Conservation (phyloP, 2,329 filamentous ascomycete genomes). For the Fusarium nelsonii region DNA sequence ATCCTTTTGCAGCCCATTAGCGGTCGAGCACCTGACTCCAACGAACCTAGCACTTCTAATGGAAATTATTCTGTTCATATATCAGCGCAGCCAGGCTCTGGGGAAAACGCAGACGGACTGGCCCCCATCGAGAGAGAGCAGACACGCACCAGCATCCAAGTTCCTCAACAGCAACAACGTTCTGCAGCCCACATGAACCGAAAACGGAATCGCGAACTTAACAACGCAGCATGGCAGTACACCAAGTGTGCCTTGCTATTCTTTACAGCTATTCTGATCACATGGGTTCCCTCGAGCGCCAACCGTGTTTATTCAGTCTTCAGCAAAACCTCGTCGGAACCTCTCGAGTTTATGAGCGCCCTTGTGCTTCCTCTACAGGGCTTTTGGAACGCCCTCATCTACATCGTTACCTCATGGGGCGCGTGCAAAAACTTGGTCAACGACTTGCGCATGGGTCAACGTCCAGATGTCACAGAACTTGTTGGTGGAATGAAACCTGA, state of each 20-base stretch:
- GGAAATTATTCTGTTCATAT: conserved; percentile 66
- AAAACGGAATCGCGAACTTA: conserved; percentile 63
- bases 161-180: conserved; percentile 34
- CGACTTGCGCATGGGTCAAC: conserved; percentile 52
- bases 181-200: conserved; percentile 48
- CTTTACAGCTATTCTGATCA: conserved; percentile 77
- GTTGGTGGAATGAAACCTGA: conserved; percentile 44
- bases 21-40: conserved; percentile 31
- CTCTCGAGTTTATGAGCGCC: conserved; percentile 76
- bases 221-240: conserved; percentile 75
- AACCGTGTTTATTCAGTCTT: conserved; percentile 81
- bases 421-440: conserved; percentile 66
- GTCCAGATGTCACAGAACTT: conserved; percentile 53
- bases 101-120: conserved; percentile 43
- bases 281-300: conserved; percentile 81
- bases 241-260: conserved; percentile 78
- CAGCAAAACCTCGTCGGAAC: conserved; percentile 64
- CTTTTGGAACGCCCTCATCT: conserved; percentile 87
- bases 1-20: conserved; percentile 47
- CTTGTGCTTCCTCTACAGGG: conserved; percentile 85
- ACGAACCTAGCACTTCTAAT: conserved; percentile 20
- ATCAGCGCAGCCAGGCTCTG: conserved; percentile 52
- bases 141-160: conserved; percentile 19
- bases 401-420: conserved; percentile 75
- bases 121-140: conserved; percentile 46